Percentiles rank a stretch among this genome's conserved stretches.
phyloP scores from a whole-genome alignment of 1,284 basidiomycete species.

The Bothia castanella region DNA sequence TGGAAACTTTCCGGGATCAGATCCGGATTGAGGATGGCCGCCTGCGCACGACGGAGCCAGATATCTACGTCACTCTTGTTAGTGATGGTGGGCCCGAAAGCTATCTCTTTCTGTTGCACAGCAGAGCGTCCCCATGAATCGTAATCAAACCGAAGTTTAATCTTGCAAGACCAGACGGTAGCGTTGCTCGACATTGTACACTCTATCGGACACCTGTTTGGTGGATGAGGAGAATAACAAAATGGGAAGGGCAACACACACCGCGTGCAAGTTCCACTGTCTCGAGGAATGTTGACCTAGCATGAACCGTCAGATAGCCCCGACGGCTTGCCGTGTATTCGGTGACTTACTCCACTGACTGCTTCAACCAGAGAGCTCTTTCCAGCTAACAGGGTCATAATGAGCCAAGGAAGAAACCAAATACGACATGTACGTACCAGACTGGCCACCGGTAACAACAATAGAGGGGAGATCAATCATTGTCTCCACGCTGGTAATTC shows the following conservation, averaged over 20 bases:
- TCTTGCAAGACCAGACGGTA: slow-evolving; percentile 47
- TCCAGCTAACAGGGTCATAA: slow-evolving; percentile 39
- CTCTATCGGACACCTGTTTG: slow-evolving; percentile 53
- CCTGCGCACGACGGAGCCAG: slow-evolving; percentile 56
- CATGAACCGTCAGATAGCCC: background rate
- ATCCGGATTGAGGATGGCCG: slow-evolving; percentile 51
- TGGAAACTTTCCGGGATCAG: slow-evolving; percentile 34
- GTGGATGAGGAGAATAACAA: background rate
- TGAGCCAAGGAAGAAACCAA: slow-evolving; percentile 3
- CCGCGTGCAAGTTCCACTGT: slow-evolving; percentile 59
- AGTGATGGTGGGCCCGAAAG: slow-evolving; percentile 40
- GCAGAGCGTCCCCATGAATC: slow-evolving; percentile 28
- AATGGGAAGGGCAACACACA: slow-evolving; percentile 15
- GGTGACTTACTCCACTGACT: slow-evolving; percentile 47
- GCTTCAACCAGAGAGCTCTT: slow-evolving; percentile 61
- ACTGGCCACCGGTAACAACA: slow-evolving; percentile 58
- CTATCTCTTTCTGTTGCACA: slow-evolving; percentile 13
- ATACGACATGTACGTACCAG: slow-evolving; percentile 37
- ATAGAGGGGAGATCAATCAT: slow-evolving; percentile 49
- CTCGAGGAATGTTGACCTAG: slow-evolving; percentile 56
- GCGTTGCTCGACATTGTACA: slow-evolving; percentile 45
- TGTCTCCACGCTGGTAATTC: slow-evolving; percentile 36
- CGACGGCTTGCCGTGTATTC: background rate
- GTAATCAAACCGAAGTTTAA: slow-evolving; percentile 45
- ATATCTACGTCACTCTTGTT: slow-evolving; percentile 45